A percentile compares a stretch with the other conserved stretches of the same genome.
Conservation (phyloP, 176 grass and related monocot genomes). For the Musa beccarii region DNA sequence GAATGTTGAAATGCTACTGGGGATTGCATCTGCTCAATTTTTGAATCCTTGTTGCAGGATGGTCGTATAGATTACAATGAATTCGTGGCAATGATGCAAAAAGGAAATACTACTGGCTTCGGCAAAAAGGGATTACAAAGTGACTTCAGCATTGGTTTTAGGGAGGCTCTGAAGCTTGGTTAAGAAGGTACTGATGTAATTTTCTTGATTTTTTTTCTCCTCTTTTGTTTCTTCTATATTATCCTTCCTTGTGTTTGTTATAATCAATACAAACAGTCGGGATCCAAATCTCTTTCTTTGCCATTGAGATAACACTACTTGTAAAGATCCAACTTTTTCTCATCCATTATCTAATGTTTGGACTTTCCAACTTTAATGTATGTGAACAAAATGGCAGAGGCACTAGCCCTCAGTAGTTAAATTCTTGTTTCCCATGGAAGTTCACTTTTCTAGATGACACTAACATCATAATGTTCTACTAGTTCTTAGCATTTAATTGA, state of each 20-base stretch:
- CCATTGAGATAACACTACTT: neutral
- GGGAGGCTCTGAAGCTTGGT: conserved; percentile 58
- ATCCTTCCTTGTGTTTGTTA: too few species aligned
- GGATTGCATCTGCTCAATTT: conserved; percentile 3
- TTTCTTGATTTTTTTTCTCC: neutral
- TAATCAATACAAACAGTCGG: too few species aligned
- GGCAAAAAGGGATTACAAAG: conserved; percentile 52
- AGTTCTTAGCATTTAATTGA: too few species aligned
- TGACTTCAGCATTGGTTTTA: conserved; percentile 45
- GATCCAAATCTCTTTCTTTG: too few species aligned
- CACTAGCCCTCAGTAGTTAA: too few species aligned
- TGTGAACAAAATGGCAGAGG: too few species aligned
- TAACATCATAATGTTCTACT: too few species aligned
- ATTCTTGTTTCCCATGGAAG: too few species aligned
- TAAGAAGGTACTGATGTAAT: conserved; percentile 9
- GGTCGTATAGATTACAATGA: conserved; percentile 73
- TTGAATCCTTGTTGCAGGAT: conserved; percentile 31
- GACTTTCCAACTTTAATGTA: too few species aligned
- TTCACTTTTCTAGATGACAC: too few species aligned
- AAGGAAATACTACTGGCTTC: conserved; percentile 40
- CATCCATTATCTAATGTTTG: neutral
- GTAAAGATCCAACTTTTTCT: neutral
- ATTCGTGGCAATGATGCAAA: conserved; percentile 73
- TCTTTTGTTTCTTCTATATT: neutral
- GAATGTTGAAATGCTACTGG: too few species aligned